phyloP scores from a whole-genome alignment of 2,329 filamentous ascomycete species.

The Bipolaris bicolor region DNA sequence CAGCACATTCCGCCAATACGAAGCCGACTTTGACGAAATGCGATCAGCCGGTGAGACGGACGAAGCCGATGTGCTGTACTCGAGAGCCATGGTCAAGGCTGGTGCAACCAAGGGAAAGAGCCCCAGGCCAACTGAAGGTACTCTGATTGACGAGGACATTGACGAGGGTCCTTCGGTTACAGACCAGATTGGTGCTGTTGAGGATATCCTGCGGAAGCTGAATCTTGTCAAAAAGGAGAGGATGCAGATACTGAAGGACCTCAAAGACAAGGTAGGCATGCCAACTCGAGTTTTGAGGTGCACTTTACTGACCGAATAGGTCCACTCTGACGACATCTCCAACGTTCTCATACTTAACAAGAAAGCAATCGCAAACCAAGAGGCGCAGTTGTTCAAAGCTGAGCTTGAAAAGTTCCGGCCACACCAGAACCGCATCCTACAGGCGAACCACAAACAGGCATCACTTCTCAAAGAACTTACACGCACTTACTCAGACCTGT shows the following conservation, averaged over 20 bases:
- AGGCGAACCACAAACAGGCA: slow-evolving; percentile 94
- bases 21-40: slow-evolving; percentile 94
- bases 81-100: slow-evolving; percentile 80
- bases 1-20: slow-evolving; percentile 82
- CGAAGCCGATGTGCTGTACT: slow-evolving; percentile 87
- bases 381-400: slow-evolving; percentile 88
- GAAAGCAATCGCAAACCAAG: slow-evolving; percentile 91
- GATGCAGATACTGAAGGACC: slow-evolving; percentile 88
- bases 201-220: slow-evolving; percentile 88
- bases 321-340: slow-evolving; percentile 95
- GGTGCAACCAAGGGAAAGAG: slow-evolving; percentile 67
- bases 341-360: slow-evolving; percentile 98
- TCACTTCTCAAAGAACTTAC: slow-evolving; percentile 95
- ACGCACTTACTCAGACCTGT: slow-evolving; percentile 79
- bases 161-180: slow-evolving; percentile 80
- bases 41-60: slow-evolving; percentile 83
- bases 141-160: slow-evolving; percentile 89
- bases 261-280: slow-evolving; percentile 87
- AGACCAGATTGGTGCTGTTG: slow-evolving; percentile 87
- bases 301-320: slow-evolving; percentile 57
- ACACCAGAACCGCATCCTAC: slow-evolving; percentile 87
- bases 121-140: slow-evolving; percentile 71
- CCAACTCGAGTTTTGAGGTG: neutral
- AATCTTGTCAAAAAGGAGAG: slow-evolving; percentile 92
- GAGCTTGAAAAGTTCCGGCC: slow-evolving; percentile 97